phyloP scores from a whole-genome alignment of 1,139 yeast genomes.

The Diutina pseudorugosa region DNA sequence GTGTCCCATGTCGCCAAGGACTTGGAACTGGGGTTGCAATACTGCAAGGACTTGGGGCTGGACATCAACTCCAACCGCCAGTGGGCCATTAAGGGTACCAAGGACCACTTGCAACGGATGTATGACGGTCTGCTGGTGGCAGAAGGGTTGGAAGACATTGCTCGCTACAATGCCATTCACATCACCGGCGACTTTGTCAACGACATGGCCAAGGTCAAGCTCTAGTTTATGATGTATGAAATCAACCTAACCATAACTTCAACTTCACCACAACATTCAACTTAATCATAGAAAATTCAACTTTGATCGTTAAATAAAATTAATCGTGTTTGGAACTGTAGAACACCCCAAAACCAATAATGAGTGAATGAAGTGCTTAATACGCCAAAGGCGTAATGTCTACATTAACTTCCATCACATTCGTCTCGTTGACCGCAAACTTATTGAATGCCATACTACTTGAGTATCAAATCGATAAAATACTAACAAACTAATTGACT shows the following conservation, averaged over 20 bases:
- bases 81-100: slow-evolving; percentile 61
- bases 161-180: slow-evolving; percentile 28
- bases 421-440: too few relatives aligned
- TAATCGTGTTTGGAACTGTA: too few relatives aligned
- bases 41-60: slow-evolving; percentile 40
- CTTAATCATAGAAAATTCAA: too few relatives aligned
- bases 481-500: too few relatives aligned
- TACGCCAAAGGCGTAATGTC: too few relatives aligned
- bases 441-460: too few relatives aligned
- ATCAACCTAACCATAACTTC: not conserved
- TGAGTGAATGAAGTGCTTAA: too few relatives aligned
- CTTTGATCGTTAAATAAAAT: too few relatives aligned
- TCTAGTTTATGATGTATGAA: not conserved
- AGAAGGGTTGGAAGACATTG: slow-evolving; percentile 42
- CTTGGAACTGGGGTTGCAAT: slow-evolving; percentile 36
- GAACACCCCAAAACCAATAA: too few relatives aligned
- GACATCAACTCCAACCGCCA: slow-evolving; percentile 34
- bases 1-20: slow-evolving; percentile 35
- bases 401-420: too few relatives aligned
- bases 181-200: slow-evolving; percentile 6
- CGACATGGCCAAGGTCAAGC: slow-evolving; percentile 3
- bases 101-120: slow-evolving; percentile 43
- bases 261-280: too few relatives aligned
- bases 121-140: slow-evolving; percentile 31
- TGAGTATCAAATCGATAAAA: too few relatives aligned